Evolutionary conservation across 495 filamentous ascomycete species (phyloP), one percentile per base, ranked within the genome.

Genomic region (Pyronema omphalodes): DNA sequence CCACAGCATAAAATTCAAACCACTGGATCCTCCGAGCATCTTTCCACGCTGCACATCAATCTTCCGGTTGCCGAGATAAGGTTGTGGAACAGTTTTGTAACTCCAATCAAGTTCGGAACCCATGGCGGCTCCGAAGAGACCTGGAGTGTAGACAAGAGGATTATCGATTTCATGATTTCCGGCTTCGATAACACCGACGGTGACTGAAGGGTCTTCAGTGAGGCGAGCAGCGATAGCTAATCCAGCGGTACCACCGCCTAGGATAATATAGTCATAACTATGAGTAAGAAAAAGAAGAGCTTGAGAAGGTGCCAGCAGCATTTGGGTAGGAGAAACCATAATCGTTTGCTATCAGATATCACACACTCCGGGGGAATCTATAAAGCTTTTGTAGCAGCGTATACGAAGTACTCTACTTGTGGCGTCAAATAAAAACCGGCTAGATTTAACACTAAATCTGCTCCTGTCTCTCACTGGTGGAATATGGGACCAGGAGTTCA

Each of bases 21-120:
- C 70, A 3, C 68, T 72, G 11, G 70, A 72, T 7, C 75, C 76
- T 39, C 76, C 76, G 3, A 79, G 69, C 3, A 68, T 67, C 53
- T 74, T 75, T 7, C 76, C 76, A 12, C 75, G 71, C 15, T 73
- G 73, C 55, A 46, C 52, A 19, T 44, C 43, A 44, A 65, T 45
- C 15, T 58, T 58, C 18, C 69, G 71, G 52, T 67, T 66, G 39
- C 69, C 66, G 18, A 63, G 52, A 14, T 59, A 43, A 7, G 55
- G 45, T 39, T 63, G 61, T 9, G 61, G 61, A 0, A 46, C 47
- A 1, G 60, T 63, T 29, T 51, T 50, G n/a, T 63, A 63, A 45
- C 53, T 47, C 5, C 55, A 63, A 18, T 63, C 60, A 3, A 55
- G 50, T n/a, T 51, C 33, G 44, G 50, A 41, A 7, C 52, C 56